Evolutionary conservation across 1,284 basidiomycete genomes (phyloP).

Genomic region (Melampsora occidentalis): DNA sequence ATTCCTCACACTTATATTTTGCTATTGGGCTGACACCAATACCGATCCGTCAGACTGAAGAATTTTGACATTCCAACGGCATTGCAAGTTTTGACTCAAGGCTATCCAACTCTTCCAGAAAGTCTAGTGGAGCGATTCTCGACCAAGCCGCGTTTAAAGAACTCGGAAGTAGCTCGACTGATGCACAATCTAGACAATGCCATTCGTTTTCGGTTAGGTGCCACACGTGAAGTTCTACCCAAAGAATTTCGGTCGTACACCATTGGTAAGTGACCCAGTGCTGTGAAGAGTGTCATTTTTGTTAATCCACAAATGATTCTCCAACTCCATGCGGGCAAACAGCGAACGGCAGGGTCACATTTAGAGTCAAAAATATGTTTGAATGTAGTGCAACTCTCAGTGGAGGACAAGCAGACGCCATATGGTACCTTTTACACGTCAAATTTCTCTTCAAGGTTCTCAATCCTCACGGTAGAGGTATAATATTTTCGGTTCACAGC

Average conservation of each 20-base stretch:
- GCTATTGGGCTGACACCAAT: not conserved
- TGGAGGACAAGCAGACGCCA: slow-evolving; percentile 57
- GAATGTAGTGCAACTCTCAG: slow-evolving; percentile 32
- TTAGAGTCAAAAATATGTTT: slow-evolving; percentile 31
- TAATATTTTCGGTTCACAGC: not conserved
- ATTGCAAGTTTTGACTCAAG: slow-evolving; percentile 42
- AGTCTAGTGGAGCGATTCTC: slow-evolving; percentile 20
- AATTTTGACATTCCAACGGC: slow-evolving; percentile 39
- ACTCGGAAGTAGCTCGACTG: slow-evolving; percentile 23
- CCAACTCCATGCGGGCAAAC: not conserved
- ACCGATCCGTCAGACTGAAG: not conserved
- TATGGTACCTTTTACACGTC: slow-evolving; percentile 77
- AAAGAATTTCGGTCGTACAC: slow-evolving; percentile 34
- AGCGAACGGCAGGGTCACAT: slow-evolving; percentile 39
- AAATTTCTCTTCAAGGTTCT: slow-evolving; percentile 73
- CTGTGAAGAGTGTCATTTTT: not conserved
- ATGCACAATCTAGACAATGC: slow-evolving; percentile 34
- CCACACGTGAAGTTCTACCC: slow-evolving; percentile 22
- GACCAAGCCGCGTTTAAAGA: slow-evolving; percentile 18
- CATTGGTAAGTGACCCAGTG: slow-evolving; percentile 24
- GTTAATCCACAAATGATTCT: not conserved
- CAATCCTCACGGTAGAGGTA: slow-evolving; percentile 53
- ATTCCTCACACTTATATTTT: not conserved
- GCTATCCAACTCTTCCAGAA: slow-evolving; percentile 33
- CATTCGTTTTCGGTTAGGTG: slow-evolving; percentile 26